Conservation (phyloP, 306 rosid genomes). For the Inga leiocalycina region DNA sequence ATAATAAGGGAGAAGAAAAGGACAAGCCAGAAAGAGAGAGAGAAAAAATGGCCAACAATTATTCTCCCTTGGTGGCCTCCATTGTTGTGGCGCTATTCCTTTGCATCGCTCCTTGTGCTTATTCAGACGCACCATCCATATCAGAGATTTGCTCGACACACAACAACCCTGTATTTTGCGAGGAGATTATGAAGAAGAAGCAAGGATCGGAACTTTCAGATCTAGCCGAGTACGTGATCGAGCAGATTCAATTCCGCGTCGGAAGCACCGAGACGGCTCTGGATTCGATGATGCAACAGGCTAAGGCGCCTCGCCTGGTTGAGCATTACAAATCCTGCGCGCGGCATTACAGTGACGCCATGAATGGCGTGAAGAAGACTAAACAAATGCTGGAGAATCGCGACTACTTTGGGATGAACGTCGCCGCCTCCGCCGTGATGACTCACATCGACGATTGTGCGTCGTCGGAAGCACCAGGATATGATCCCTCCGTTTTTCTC, state of each 20-base stretch:
- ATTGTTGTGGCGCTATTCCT: conserved; percentile 2
- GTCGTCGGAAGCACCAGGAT: neutral
- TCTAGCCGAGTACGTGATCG: neutral
- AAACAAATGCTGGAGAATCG: neutral
- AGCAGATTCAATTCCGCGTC: neutral
- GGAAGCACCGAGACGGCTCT: neutral
- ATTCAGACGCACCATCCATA: neutral
- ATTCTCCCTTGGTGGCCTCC: neutral
- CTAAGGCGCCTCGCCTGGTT: neutral
- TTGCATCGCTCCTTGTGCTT: neutral
- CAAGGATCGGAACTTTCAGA: neutral
- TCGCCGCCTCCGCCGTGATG: neutral
- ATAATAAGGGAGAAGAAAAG: neutral
- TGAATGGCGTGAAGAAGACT: neutral
- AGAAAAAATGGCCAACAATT: neutral
- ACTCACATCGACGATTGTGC: conserved; percentile 24
- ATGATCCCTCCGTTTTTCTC: neutral
- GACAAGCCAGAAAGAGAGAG: neutral
- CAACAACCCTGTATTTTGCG: conserved; percentile 2
- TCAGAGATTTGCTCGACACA: conserved; percentile 30
- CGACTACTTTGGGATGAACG: neutral
- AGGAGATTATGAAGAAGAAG: neutral
- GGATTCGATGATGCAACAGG: neutral
- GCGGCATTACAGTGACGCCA: neutral
- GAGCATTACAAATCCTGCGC: neutral